Percentiles rank a stretch among this genome's conserved stretches.
Evolutionary conservation across 805 yeast genomes (phyloP).

Genomic region (Zygosaccharomyces pseudorouxii): DNA sequence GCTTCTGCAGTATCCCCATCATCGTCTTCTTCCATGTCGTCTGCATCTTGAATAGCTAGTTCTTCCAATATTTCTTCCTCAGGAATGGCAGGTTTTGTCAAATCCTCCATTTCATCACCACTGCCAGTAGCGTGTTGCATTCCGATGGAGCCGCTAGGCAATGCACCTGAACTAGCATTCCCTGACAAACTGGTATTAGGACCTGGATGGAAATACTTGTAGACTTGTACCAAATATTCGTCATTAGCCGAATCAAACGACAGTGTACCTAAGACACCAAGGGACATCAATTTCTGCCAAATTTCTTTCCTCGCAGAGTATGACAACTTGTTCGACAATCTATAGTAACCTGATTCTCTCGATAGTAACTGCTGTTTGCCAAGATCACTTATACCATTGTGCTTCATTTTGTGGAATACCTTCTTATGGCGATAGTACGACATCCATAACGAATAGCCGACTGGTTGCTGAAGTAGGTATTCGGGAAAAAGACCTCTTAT

Average conservation of each 20-base stretch:
- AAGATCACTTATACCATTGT: conserved; percentile 5
- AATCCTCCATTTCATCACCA: conserved; percentile 6
- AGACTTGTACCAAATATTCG: conserved; percentile 30
- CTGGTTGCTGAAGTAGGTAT: conserved; percentile 33
- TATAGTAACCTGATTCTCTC: conserved; percentile 2
- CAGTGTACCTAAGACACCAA: conserved; percentile 34
- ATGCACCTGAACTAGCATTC: not conserved
- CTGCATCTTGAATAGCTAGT: not conserved
- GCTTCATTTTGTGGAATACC: conserved; percentile 24
- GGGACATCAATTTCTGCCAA: conserved; percentile 30
- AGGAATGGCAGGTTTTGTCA: conserved; percentile 5
- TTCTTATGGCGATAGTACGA: conserved; percentile 26
- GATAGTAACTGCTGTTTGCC: conserved; percentile 3
- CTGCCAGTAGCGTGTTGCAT: not conserved
- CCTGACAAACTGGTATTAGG: conserved; percentile 2
- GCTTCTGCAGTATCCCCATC: conserved; percentile 9
- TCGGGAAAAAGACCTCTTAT: conserved; percentile 28
- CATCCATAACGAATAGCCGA: conserved; percentile 28
- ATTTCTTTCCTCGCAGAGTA: conserved; percentile 27
- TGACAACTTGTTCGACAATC: conserved; percentile 13
- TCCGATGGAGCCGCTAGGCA: not conserved
- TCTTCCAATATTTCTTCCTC: conserved; percentile 8
- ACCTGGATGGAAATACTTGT: conserved; percentile 31
- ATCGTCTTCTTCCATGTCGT: conserved; percentile 7
- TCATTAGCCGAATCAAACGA: conserved; percentile 30